phyloP scores from a whole-genome alignment of 257 asterid species.

The Hygrophila difformis region DNA sequence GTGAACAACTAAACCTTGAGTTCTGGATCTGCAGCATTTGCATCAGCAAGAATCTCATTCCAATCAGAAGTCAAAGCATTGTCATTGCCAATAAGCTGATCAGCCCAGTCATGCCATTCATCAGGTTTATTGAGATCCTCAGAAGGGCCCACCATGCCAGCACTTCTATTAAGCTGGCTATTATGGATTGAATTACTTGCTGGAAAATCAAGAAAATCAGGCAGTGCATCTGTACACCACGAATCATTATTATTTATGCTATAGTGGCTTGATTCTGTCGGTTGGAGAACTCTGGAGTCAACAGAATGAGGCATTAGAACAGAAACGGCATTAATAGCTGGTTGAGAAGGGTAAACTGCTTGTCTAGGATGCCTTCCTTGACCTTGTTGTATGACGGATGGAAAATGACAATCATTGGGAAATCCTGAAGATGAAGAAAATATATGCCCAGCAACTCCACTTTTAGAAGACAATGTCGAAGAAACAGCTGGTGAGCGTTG shows the following conservation, averaged over 20 bases:
- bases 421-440: conserved; percentile 58
- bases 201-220: conserved; percentile 46
- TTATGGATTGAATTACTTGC: conserved; percentile 23
- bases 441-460: conserved; percentile 47
- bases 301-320: conserved; percentile 19
- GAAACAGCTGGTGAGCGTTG: conserved; percentile 25
- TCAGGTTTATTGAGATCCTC: conserved; percentile 37
- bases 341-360: too few relatives aligned
- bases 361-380: conserved; percentile 40
- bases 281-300: conserved; percentile 41
- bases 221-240: conserved; percentile 58
- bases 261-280: conserved; percentile 42
- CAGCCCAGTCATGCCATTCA: conserved; percentile 74
- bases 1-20: conserved; percentile 27
- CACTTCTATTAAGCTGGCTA: conserved; percentile 26
- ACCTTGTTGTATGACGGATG: conserved; percentile 36
- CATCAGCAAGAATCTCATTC: conserved; percentile 55
- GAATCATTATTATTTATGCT: conserved; percentile 31
- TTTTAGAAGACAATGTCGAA: conserved; percentile 12
- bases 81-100: conserved; percentile 45
- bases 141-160: conserved; percentile 20
- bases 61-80: conserved; percentile 50
- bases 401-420: conserved; percentile 32
- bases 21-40: conserved; percentile 34
- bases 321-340: too few relatives aligned